phyloP scores from a whole-genome alignment of 306 rosid genomes.

The Cucurbita ficifolia region DNA sequence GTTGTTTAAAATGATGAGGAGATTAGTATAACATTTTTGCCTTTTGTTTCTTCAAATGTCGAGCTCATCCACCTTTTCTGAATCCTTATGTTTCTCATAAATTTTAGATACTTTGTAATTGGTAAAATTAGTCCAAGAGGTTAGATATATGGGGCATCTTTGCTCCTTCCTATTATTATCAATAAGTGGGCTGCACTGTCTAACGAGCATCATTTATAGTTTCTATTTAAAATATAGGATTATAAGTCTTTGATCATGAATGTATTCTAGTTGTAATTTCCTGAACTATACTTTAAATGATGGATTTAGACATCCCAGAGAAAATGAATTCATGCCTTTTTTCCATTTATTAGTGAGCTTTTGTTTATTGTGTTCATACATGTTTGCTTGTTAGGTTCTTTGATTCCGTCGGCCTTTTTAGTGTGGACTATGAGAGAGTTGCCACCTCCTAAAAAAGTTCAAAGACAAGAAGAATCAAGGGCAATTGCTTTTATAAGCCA shows the following conservation, averaged over 20 bases:
- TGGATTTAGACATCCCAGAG: background rate
- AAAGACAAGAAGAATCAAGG: slow-evolving; percentile 26
- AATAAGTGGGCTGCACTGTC: background rate
- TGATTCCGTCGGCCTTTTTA: slow-evolving; percentile 48
- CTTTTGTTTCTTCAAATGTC: background rate
- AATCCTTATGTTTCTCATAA: background rate
- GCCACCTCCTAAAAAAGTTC: slow-evolving; percentile 29
- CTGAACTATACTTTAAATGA: background rate
- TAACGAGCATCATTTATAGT: background rate
- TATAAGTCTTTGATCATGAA: background rate
- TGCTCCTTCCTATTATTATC: background rate
- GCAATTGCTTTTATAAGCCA: slow-evolving; percentile 33
- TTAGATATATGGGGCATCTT: background rate
- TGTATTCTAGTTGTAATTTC: background rate
- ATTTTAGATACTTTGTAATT: background rate
- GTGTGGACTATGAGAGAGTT: slow-evolving; percentile 62
- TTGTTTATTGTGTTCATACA: background rate
- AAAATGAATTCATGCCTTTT: background rate
- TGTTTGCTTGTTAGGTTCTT: slow-evolving; percentile 30
- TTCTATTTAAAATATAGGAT: background rate
- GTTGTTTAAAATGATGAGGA: background rate
- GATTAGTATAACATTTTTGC: background rate
- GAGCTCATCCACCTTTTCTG: background rate
- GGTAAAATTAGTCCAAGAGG: background rate
- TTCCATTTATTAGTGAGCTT: background rate